Evolutionary conservation across 139 green algal genomes (phyloP).

Genomic region (Volvox africanus): DNA sequence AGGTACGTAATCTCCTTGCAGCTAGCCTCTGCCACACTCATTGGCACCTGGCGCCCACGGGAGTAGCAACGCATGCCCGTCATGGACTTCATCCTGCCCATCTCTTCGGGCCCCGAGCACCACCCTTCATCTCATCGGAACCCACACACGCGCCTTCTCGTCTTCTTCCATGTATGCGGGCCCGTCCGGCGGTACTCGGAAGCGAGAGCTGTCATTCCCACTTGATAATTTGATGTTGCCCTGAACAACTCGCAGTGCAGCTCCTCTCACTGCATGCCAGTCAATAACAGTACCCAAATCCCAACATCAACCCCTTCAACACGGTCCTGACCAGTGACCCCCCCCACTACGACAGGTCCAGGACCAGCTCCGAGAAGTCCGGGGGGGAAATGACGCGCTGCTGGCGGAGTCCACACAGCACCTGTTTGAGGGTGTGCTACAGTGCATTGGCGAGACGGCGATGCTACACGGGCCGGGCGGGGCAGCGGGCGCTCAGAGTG

Average conservation of each 20-base stretch:
- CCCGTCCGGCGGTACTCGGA: no score
- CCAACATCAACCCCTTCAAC: not conserved
- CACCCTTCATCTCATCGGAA: not conserved
- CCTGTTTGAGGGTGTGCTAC: conserved; percentile 37
- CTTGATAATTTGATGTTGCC: not conserved
- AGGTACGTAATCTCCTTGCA: conserved; percentile 3
- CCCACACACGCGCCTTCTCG: not conserved
- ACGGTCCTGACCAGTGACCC: not conserved
- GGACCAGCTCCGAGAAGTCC: conserved; percentile 14
- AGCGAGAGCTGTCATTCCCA: not conserved
- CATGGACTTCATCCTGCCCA: not conserved
- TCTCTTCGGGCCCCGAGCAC: not conserved
- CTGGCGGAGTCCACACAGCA: not conserved
- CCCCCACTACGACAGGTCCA: not conserved
- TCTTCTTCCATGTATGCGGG: not conserved
- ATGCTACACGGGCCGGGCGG: not conserved
- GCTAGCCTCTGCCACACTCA: not conserved
- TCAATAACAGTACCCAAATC: not conserved
- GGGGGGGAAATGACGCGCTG: conserved; percentile 4
- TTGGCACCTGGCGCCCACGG: no score
- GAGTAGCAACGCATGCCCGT: no score
- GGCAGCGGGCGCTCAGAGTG: not conserved
- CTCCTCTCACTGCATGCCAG: not conserved
- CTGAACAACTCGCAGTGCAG: not conserved
- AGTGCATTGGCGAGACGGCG: not conserved